These are phyloP conservation scores for Candolleomyces efflorescens DNA, from an alignment of 768 basidiomycete species.

Conservation along the genomic window DNA sequence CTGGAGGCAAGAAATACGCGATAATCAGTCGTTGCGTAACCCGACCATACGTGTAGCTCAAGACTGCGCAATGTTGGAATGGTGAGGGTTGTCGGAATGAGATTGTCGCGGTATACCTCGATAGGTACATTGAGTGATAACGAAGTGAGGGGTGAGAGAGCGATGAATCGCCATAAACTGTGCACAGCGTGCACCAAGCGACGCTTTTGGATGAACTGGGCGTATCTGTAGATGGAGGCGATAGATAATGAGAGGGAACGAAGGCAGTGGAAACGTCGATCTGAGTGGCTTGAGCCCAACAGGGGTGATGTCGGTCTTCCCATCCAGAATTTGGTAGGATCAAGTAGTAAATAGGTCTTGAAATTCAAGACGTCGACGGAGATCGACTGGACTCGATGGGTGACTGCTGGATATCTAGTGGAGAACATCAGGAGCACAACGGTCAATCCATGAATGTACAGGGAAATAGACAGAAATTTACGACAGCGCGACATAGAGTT, in stretches of 20 bases:
- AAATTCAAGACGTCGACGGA: conserved; percentile 1
- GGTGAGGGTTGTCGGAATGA: neutral
- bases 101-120: conserved; percentile 1
- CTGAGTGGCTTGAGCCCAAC: no score
- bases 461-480: neutral
- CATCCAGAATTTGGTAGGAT: neutral
- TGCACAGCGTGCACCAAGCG: neutral
- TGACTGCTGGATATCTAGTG: neutral
- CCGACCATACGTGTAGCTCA: neutral
- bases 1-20: neutral
- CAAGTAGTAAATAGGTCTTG: neutral
- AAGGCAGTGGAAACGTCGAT: neutral
- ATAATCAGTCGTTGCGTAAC: conserved; percentile 3
- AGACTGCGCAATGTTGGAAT: neutral
- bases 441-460: neutral
- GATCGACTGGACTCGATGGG: neutral
- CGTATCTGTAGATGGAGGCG: neutral
- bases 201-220: neutral
- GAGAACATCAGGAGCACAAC: neutral
- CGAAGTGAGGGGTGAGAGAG: neutral
- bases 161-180: neutral
- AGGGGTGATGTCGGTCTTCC: no score
- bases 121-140: neutral
- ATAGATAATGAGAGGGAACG: neutral
- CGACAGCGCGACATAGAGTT: neutral